Evolutionary conservation across 1,284 basidiomycete species (phyloP).

Genomic region (Fistulina hepatica): DNA sequence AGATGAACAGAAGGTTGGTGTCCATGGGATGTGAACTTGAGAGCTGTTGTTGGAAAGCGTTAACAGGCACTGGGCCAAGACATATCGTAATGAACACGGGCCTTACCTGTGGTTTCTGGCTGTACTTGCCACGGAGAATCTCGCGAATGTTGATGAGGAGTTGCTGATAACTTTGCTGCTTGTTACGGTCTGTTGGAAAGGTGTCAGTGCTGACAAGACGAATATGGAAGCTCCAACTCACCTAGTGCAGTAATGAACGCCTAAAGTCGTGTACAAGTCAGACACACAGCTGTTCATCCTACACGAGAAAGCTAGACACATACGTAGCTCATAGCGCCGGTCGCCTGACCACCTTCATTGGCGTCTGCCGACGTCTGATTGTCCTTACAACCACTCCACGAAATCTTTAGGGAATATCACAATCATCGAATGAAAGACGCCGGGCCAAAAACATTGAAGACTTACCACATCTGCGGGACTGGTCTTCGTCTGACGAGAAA

Average conservation of each 20-base stretch:
- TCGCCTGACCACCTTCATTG: conserved; percentile 67
- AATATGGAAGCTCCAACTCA: conserved; percentile 24
- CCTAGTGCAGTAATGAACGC: conserved; percentile 64
- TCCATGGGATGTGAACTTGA: conserved; percentile 72
- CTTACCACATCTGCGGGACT: conserved; percentile 62
- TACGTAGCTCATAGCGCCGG: conserved; percentile 81
- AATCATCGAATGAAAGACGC: not conserved
- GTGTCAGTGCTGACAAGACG: conserved; percentile 7
- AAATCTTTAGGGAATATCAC: conserved; percentile 34
- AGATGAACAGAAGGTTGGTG: conserved; percentile 44
- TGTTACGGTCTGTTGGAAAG: conserved; percentile 37
- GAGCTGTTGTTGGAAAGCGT: conserved; percentile 32
- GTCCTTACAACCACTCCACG: conserved; percentile 89
- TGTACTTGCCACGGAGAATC: conserved; percentile 58
- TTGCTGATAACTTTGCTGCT: conserved; percentile 71
- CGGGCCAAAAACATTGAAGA: conserved; percentile 9
- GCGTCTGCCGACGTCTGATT: conserved; percentile 90
- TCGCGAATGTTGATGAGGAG: conserved; percentile 61
- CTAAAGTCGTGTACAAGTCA: conserved; percentile 25
- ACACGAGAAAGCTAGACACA: conserved; percentile 17
- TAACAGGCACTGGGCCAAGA: not conserved
- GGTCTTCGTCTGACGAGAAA: conserved; percentile 59
- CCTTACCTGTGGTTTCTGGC: conserved; percentile 73
- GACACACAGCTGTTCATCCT: not conserved
- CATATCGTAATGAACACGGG: conserved; percentile 6